Conservation (phyloP, 345 rosid genomes). For the Zanthoxylum bungeanum region DNA sequence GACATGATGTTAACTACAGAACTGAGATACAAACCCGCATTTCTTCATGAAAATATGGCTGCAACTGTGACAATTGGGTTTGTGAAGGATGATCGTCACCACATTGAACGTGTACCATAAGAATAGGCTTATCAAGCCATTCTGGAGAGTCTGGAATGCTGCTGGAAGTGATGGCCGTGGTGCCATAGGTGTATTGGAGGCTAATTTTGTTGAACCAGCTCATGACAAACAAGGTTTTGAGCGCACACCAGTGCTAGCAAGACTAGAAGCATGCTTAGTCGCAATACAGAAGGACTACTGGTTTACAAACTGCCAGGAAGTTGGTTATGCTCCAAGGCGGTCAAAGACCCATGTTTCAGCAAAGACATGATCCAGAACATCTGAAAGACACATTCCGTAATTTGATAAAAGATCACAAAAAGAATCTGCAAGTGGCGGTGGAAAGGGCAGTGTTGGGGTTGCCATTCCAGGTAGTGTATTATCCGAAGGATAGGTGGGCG, state of each 20-base stretch:
- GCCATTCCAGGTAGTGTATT: constrained; percentile 76
- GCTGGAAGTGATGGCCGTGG: constrained; percentile 88
- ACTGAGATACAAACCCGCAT: constrained; percentile 45
- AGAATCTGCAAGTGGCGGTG: no score
- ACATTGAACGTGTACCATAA: constrained; percentile 79
- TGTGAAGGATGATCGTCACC: constrained; percentile 70
- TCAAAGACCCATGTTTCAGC: constrained; percentile 14
- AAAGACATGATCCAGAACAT: constrained; percentile 2
- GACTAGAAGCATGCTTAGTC: constrained; percentile 48
- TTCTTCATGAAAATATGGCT: constrained; percentile 38
- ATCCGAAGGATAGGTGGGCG: constrained; percentile 67
- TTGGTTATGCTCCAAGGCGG: constrained; percentile 60
- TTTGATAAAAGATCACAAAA: no score
- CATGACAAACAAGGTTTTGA: constrained; percentile 90
- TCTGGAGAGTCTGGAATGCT: constrained; percentile 86
- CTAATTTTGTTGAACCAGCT: constrained; percentile 79
- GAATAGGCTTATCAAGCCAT: constrained; percentile 85
- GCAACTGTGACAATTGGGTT: constrained; percentile 64
- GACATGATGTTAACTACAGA: constrained; percentile 56
- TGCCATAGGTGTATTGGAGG: constrained; percentile 76
- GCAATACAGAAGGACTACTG: constrained; percentile 51
- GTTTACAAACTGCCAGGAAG: constrained; percentile 54
- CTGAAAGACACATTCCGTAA: no score
- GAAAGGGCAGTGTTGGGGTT: constrained; percentile 51
- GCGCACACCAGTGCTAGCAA: constrained; percentile 52